These are phyloP conservation scores for Exophiala lecanii-corni DNA, from an alignment of 2,329 filamentous ascomycete genomes.

Conservation along the genomic window DNA sequence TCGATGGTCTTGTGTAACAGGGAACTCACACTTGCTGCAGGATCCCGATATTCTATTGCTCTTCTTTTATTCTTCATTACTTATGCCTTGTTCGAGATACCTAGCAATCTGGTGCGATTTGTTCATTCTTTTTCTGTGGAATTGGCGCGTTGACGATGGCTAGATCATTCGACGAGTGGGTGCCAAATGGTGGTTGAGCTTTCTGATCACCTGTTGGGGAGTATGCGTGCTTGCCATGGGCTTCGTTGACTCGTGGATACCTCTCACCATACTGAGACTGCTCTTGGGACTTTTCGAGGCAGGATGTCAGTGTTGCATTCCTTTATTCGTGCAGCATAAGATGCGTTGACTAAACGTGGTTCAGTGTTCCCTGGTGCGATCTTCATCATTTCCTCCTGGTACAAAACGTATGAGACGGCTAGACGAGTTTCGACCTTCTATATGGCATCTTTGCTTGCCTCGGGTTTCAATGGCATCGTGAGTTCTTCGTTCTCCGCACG, in stretches of 20 bases:
- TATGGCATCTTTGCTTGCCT: slow-evolving; percentile 43
- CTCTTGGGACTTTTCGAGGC: slow-evolving; percentile 61
- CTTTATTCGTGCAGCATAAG: background rate
- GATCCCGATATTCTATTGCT: slow-evolving; percentile 27
- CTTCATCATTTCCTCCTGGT: slow-evolving; percentile 8
- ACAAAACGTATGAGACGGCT: slow-evolving; percentile 30
- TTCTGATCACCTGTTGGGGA: slow-evolving; percentile 28
- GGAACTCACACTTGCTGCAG: background rate
- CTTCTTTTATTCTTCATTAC: slow-evolving; percentile 30
- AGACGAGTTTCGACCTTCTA: slow-evolving; percentile 43
- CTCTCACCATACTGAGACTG: slow-evolving; percentile 24
- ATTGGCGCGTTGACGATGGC: no score
- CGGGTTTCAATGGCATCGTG: slow-evolving; percentile 44
- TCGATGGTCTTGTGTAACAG: background rate
- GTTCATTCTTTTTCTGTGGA: no score
- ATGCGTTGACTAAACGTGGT: background rate
- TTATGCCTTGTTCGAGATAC: slow-evolving; percentile 25
- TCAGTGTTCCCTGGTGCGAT: slow-evolving; percentile 55
- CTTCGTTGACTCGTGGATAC: slow-evolving; percentile 27
- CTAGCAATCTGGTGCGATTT: slow-evolving; percentile 41
- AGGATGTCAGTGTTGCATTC: slow-evolving; percentile 37
- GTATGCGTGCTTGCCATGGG: slow-evolving; percentile 26
- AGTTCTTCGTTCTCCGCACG: background rate
- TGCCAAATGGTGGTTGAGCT: slow-evolving; percentile 37
- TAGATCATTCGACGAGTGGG: slow-evolving; percentile 25